Evolutionary conservation across 306 rosid genomes (phyloP).

Genomic region (Senna tora): DNA sequence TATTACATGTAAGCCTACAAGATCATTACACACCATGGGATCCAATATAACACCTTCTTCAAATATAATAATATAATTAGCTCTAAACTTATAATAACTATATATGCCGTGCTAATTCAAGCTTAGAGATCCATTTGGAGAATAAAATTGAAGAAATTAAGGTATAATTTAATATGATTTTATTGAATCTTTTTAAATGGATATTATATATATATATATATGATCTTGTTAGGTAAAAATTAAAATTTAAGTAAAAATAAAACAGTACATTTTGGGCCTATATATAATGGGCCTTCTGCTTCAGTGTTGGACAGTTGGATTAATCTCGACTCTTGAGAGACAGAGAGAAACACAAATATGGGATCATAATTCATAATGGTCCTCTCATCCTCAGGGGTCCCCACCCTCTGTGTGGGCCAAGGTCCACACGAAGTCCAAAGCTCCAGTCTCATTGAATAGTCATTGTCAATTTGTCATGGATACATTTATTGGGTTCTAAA

Average conservation of each 20-base stretch:
- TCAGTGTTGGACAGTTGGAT: no score
- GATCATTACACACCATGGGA: neutral
- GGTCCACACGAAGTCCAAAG: conserved; percentile 5
- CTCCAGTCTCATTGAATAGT: neutral
- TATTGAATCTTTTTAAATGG: no score
- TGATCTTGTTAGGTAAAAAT: no score
- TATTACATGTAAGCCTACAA: neutral
- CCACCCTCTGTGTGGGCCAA: neutral
- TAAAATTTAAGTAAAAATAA: neutral
- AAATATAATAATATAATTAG: no score
- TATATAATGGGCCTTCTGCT: neutral
- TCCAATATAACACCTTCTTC: neutral
- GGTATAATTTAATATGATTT: no score
- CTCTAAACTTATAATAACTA: no score
- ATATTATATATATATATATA: no score
- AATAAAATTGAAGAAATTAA: no score
- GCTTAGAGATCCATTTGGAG: no score
- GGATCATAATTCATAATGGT: conserved; percentile 20
- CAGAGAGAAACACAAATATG: conserved; percentile 8
- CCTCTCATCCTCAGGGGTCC: conserved; percentile 36
- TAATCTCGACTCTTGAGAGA: no score
- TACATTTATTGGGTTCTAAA: neutral
- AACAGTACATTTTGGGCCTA: neutral
- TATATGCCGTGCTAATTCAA: no score
- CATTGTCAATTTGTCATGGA: no score